A percentile compares a stretch with the other conserved stretches of the same genome.
Evolutionary conservation across 306 rosid genomes (phyloP).

Genomic region (Amphicarpaea edgeworthii): DNA sequence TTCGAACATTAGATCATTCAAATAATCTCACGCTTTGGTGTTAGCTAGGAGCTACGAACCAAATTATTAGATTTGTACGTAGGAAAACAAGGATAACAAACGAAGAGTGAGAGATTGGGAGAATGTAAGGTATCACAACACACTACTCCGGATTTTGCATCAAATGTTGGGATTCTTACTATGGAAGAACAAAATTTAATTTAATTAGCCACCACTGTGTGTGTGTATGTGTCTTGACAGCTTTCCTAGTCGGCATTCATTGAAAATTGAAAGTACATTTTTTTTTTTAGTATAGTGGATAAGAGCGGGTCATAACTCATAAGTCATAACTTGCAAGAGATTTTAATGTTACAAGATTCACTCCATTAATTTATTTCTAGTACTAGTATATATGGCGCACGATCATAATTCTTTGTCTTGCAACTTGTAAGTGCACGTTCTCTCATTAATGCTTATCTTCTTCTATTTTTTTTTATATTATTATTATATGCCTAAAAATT

Average conservation of each 20-base stretch:
- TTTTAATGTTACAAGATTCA: conserved; percentile 8
- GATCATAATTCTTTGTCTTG: not conserved
- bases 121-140: not conserved
- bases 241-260: conserved; percentile 29
- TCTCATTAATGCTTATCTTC: not conserved
- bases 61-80: too few relatives aligned
- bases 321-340: not conserved
- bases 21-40: too few relatives aligned
- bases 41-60: too few relatives aligned
- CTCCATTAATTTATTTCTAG: conserved; percentile 11
- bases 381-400: not conserved
- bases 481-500: too few relatives aligned
- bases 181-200: not conserved
- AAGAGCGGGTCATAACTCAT: too few relatives aligned
- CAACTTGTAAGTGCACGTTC: not conserved
- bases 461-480: not conserved
- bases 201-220: not conserved
- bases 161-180: conserved; percentile 33
- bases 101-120: not conserved
- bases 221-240: not conserved
- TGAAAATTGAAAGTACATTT: conserved; percentile 42
- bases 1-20: too few relatives aligned
- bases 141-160: not conserved
- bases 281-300: conserved; percentile 26
- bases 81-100: not conserved